Evolutionary conservation across 2,329 filamentous ascomycete species (phyloP), one percentile per base, ranked within the genome.

Genomic region (Colletotrichum endophyticum): DNA sequence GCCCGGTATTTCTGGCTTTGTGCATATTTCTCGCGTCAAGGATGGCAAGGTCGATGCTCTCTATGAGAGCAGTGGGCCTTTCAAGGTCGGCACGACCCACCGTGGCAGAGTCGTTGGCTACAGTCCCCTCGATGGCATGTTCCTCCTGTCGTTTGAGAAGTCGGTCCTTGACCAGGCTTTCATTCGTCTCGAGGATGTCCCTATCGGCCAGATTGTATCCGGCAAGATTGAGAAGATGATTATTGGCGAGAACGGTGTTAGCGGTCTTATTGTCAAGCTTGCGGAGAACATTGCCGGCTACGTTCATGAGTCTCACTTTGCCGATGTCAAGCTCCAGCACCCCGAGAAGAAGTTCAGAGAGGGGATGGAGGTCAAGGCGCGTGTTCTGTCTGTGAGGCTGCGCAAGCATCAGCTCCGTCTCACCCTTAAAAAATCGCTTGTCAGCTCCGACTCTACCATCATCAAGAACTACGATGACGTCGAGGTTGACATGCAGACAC

Each of bases 261-360:
- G 92, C 75, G 96, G 96, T 30, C 85, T 99, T 34, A 91, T 99
- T 30, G 90, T 99, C 68, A 95, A 94, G 80, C 86, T 99, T 68
- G 94, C 95, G 11, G 95, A 98, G 57, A 95, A 95, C 62, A 95
- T 99, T 79, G 94, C 92, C 67, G 97, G 96, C n/a, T 90, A 98
- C 73, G 96, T 99, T 4, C 92, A 96, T 5, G 95, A 96, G 81
- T 93, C 94, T 82, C 98, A 99, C 83, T 89, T 99, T 80, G 94
- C 97, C 62, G 98, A 99, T 83, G 91, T 97, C 16, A 92, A 92
- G 77, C 88, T 99, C 28, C 95, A 97, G 82, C 95, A 98, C 81
- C 97, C 97, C 0, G 97, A 99, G 85, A 98, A 96, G 88, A 99
- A 98, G 83, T 99, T 98, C 86, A 92, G 94, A 77, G 95, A 96